Percentiles rank a stretch among this genome's conserved stretches.
phyloP scores from a whole-genome alignment of 2,329 filamentous ascomycete genomes.

The Hypoxylon sp. region DNA sequence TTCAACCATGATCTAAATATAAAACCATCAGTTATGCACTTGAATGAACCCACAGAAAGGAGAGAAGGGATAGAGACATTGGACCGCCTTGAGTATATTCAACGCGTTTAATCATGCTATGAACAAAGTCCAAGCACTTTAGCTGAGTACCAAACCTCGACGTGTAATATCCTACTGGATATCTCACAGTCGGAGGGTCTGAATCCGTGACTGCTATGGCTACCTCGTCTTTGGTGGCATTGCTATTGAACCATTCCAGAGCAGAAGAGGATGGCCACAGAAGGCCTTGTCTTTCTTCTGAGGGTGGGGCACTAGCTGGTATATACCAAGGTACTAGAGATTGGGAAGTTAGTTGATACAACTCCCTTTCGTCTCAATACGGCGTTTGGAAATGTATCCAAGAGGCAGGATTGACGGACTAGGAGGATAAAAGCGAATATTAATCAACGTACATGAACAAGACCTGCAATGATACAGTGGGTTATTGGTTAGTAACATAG shows the following conservation, averaged over 20 bases:
- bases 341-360: background rate
- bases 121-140: background rate
- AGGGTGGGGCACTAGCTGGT: background rate
- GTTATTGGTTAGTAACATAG: background rate
- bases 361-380: too few species aligned
- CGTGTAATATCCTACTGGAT: background rate
- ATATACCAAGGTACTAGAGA: background rate
- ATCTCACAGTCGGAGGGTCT: too few species aligned
- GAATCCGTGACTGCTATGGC: background rate
- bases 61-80: background rate
- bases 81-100: background rate
- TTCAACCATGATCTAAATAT: constrained; percentile 15
- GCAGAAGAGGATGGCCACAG: background rate
- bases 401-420: background rate
- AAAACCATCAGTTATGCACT: background rate
- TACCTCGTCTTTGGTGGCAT: background rate
- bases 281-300: background rate
- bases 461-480: background rate
- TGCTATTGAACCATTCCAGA: background rate
- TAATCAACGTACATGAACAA: background rate
- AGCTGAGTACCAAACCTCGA: background rate
- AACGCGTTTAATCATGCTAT: background rate
- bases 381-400: too few species aligned
- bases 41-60: background rate
- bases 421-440: background rate